Conservation (phyloP, 2,329 filamentous ascomycete genomes). For the Chaetomium globosum region DNA sequence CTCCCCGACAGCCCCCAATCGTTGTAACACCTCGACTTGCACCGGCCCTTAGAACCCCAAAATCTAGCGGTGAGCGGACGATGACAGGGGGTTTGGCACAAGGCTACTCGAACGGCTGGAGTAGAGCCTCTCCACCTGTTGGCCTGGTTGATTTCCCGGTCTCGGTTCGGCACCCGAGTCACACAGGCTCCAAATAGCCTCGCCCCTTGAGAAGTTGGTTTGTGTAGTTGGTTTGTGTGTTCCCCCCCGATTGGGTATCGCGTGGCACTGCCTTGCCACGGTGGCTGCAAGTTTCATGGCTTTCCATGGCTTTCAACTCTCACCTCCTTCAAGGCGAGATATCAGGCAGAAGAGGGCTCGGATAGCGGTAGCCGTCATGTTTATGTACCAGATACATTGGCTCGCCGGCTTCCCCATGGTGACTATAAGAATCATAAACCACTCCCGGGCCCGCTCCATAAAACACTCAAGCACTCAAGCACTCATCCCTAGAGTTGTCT, state of each 20-base stretch:
- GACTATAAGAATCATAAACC: background rate
- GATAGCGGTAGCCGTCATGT: constrained; percentile 10
- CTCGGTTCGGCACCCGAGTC: constrained; percentile 6
- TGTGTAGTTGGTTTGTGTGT: background rate
- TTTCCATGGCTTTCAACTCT: background rate
- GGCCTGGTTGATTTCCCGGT: constrained; percentile 2
- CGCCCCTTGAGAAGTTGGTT: background rate
- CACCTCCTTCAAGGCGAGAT: background rate
- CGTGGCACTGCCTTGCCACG: background rate
- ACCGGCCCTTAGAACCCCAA: background rate
- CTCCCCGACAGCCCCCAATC: constrained; percentile 15
- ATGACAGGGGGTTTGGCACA: background rate
- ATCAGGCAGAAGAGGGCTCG: constrained; percentile 1
- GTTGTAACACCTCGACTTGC: constrained; percentile 13
- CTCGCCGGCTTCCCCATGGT: background rate
- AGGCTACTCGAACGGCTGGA: background rate
- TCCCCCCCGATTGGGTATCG: constrained; percentile 7
- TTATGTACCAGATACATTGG: background rate
- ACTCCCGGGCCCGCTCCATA: background rate
- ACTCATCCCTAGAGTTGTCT: background rate
- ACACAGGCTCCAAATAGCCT: background rate
- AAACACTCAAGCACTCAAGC: background rate
- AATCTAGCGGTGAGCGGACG: constrained; percentile 19
- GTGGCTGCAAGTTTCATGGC: background rate
- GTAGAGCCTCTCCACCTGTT: background rate